Evolutionary conservation across 106 monocot species (phyloP).

Genomic region (Dendrobium nobile): DNA sequence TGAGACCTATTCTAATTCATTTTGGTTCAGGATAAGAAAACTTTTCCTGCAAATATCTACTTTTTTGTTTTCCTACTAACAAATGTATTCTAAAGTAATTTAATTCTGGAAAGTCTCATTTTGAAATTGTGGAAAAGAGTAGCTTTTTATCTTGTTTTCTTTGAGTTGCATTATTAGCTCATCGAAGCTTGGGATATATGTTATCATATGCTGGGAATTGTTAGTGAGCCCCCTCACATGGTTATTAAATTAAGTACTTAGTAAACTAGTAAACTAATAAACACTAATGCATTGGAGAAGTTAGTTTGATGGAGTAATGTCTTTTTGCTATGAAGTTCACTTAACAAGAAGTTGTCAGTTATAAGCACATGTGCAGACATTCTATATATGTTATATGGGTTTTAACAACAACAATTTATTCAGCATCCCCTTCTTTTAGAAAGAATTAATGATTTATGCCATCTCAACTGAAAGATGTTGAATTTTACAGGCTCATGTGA

Average conservation of each 20-base stretch:
- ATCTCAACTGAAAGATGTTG: background rate
- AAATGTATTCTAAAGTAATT: background rate
- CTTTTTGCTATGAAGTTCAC: background rate
- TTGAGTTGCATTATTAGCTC: background rate
- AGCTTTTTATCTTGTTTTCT: background rate
- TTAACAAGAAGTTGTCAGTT: background rate
- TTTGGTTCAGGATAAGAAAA: no score
- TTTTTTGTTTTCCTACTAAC: background rate
- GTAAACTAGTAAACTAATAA: no score
- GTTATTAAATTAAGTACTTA: background rate
- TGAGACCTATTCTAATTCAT: no score
- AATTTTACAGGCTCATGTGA: slow-evolving; percentile 59
- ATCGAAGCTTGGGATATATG: background rate
- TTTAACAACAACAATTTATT: background rate
- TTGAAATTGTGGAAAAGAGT: background rate
- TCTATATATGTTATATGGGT: background rate
- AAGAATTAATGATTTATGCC: background rate
- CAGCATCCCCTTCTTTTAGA: background rate
- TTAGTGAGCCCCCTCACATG: background rate
- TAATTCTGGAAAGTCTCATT: background rate
- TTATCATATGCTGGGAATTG: background rate
- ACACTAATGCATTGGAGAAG: background rate
- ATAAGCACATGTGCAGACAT: background rate
- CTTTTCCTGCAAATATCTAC: no score
- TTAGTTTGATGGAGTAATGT: background rate